A percentile compares a stretch with the other conserved stretches of the same genome.
Evolutionary conservation across 1,284 basidiomycete genomes (phyloP).

Genomic region (Apiotrichum sp.): DNA sequence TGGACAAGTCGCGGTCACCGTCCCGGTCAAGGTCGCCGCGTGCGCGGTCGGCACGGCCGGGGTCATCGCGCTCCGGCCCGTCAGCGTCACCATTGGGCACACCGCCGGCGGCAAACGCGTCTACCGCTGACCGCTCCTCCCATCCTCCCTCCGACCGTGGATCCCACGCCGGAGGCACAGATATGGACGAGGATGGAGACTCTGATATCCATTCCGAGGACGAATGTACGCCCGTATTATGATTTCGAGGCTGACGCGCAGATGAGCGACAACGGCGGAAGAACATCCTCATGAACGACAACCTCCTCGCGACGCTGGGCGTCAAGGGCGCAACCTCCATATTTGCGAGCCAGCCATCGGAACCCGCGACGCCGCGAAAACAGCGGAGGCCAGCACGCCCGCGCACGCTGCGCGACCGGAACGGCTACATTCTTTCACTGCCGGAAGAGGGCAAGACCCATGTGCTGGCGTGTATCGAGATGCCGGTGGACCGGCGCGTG

Average conservation of each 20-base stretch:
- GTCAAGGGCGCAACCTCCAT: neutral
- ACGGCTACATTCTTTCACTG: conserved; percentile 27
- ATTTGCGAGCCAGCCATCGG: too few relatives aligned
- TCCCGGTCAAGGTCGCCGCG: too few relatives aligned
- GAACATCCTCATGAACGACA: conserved; percentile 9
- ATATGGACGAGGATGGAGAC: neutral
- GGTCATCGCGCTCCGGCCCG: too few relatives aligned
- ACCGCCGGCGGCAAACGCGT: too few relatives aligned
- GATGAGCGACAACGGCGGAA: conserved; percentile 7
- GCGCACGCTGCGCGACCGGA: conserved; percentile 18
- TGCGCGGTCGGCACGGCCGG: too few relatives aligned
- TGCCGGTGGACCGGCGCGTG: conserved; percentile 23
- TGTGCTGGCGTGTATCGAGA: conserved; percentile 33
- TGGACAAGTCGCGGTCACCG: too few relatives aligned
- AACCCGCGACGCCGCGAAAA: too few relatives aligned
- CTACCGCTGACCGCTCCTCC: too few relatives aligned
- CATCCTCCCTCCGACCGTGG: too few relatives aligned
- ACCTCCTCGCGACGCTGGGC: conserved; percentile 4
- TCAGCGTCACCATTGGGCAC: too few relatives aligned
- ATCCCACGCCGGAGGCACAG: neutral
- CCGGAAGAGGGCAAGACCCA: conserved; percentile 27
- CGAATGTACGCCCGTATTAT: neutral
- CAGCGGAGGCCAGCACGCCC: too few relatives aligned
- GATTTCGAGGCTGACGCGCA: neutral
- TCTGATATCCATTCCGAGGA: neutral